Conservation (phyloP, 2,329 filamentous ascomycete genomes). For the Neofusicoccum sp. region DNA sequence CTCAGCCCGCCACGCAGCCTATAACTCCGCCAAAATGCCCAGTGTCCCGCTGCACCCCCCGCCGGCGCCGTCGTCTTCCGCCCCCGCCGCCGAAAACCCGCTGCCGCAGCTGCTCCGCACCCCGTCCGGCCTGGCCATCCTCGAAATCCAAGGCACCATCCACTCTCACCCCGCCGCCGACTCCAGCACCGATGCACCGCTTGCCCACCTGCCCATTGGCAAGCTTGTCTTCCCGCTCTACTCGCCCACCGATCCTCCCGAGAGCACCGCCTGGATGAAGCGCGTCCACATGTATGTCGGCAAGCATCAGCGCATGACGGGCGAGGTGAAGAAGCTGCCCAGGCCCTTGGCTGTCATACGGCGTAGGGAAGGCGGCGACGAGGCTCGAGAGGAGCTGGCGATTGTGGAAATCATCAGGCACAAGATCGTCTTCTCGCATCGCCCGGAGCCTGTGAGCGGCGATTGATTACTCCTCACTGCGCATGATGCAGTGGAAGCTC, state of each 20-base stretch:
- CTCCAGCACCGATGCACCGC: slow-evolving; percentile 18
- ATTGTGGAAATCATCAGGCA: slow-evolving; percentile 85
- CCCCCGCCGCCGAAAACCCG: slow-evolving; percentile 51
- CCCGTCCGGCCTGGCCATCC: slow-evolving; percentile 81
- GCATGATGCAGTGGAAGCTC: too few relatives aligned
- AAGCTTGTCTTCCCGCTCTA: slow-evolving; percentile 79
- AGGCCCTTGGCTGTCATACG: slow-evolving; percentile 79
- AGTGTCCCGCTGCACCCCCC: slow-evolving; percentile 25
- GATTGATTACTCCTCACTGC: neutral
- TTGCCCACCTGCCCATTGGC: slow-evolving; percentile 60
- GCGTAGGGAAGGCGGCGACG: slow-evolving; percentile 40
- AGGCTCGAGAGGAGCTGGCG: slow-evolving; percentile 62
- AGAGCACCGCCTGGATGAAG: slow-evolving; percentile 81
- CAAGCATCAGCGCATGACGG: slow-evolving; percentile 82
- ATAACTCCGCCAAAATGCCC: slow-evolving; percentile 19
- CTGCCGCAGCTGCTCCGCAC: slow-evolving; percentile 85
- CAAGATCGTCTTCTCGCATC: slow-evolving; percentile 80
- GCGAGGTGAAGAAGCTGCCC: slow-evolving; percentile 84
- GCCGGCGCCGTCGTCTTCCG: neutral
- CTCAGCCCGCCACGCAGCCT: neutral
- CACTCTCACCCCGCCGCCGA: slow-evolving; percentile 51
- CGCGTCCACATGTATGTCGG: slow-evolving; percentile 86
- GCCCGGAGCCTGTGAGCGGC: slow-evolving; percentile 75
- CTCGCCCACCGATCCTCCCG: slow-evolving; percentile 47
- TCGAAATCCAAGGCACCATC: slow-evolving; percentile 91